Evolutionary conservation across 2,329 filamentous ascomycete species (phyloP), one percentile per base, ranked within the genome.

Genomic region (Mycosphaerelloides madeirae): DNA sequence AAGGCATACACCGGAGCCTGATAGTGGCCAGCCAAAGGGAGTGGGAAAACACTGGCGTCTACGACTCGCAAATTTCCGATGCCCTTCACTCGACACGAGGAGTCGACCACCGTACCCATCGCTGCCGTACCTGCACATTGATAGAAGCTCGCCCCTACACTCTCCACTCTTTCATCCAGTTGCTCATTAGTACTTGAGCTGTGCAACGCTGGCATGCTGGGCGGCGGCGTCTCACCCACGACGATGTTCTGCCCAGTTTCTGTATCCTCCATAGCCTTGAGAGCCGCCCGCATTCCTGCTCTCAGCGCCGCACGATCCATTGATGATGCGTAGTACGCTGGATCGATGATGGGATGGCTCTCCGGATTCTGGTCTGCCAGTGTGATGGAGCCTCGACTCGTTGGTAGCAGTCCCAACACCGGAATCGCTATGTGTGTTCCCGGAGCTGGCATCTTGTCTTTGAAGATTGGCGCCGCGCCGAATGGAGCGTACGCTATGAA

Each of bases 281-380:
- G 11, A 8, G 29, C 16, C 9, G 40, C 13, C 19, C 36, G 39
- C 4, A 35, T 37, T 12, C 45, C 41, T 15, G 36, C 29, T 20
- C 45, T 32, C 16, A 48, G 6, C 2, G 40, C 45, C 3, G 45
- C 45, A 7, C 8, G 31, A 20, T 43, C 45, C 11, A 29, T 32
- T 11, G 18, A 25, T n/a, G 45, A 37, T 6, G 40, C 28, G 1
- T 80, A 64, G 57, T 74, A 77, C 19, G 71, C 73, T 0, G 78
- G 72, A 50, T 81, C 70, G 55, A 79, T 75, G 2, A 68, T 54
- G 0, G 84, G 84, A 2, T 72, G 67, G 43, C 85, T 81, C 0
- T 77, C 74, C 0, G 83, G 82, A 56, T 87, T 75, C 0, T 74
- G 65, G 0, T 77, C 81, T 12, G 68, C 69, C 3, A 87, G 74